These are phyloP conservation scores for Podaxis sp. DNA, from an alignment of 768 basidiomycete species.

Conservation along the genomic window DNA sequence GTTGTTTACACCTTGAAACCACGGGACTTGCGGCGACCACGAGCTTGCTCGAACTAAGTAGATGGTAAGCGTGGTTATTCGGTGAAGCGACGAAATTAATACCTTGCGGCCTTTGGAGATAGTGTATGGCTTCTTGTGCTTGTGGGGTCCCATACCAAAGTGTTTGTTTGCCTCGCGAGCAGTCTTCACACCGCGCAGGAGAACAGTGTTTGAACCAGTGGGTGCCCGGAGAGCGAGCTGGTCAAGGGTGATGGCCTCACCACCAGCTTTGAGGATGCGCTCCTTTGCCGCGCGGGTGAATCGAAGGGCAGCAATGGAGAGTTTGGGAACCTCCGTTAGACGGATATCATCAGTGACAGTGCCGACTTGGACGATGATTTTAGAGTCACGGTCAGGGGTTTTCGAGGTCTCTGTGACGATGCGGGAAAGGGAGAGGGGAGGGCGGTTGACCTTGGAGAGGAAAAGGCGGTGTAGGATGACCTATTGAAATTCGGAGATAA, in stretches of 20 bases:
- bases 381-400: conserved; percentile 65
- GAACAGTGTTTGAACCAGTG: conserved; percentile 91
- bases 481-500: conserved; percentile 35
- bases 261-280: conserved; percentile 93
- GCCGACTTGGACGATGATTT: conserved; percentile 87
- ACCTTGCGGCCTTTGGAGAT: conserved; percentile 96
- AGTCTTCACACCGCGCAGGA: conserved; percentile 91
- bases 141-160: conserved; percentile 97
- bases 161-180: conserved; percentile 95
- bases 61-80: neutral
- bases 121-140: conserved; percentile 98
- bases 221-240: conserved; percentile 95
- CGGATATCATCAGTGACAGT: conserved; percentile 97
- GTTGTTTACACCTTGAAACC: conserved; percentile 89
- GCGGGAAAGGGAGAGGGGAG: conserved; percentile 92
- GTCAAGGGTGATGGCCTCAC: conserved; percentile 93
- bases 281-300: conserved; percentile 94
- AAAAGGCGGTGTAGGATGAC: conserved; percentile 95
- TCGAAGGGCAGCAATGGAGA: conserved; percentile 90
- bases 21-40: conserved; percentile 98
- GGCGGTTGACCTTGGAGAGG: conserved; percentile 96
- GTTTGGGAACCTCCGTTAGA: conserved; percentile 80
- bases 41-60: conserved; percentile 87
- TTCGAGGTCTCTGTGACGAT: conserved; percentile 80
- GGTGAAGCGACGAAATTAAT: conserved; percentile 11